A percentile compares a stretch with the other conserved stretches of the same genome.
These are phyloP conservation scores for Primulina eburnea DNA, from an alignment of 257 asterid species.

Conservation along the genomic window DNA sequence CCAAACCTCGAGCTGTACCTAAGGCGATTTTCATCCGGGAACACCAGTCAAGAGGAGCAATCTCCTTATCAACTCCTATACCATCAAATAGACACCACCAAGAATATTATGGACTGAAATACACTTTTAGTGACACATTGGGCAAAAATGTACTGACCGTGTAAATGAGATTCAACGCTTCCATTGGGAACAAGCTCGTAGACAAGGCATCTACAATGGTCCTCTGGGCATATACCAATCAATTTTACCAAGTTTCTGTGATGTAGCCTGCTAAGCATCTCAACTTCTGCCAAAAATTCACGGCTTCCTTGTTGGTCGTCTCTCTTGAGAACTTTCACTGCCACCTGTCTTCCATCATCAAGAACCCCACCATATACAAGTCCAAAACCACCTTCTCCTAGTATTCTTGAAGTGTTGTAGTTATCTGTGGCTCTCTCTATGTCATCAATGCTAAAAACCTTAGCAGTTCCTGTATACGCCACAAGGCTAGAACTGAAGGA, in stretches of 20 bases:
- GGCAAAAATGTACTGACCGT: slow-evolving; percentile 43
- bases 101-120: slow-evolving; percentile 5
- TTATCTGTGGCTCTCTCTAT: slow-evolving; percentile 61
- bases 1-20: slow-evolving; percentile 90
- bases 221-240: slow-evolving; percentile 81
- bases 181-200: slow-evolving; percentile 92
- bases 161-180: slow-evolving; percentile 89
- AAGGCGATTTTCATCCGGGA: slow-evolving; percentile 83
- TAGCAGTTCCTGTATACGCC: slow-evolving; percentile 75
- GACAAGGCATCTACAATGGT: slow-evolving; percentile 59
- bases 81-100: slow-evolving; percentile 13
- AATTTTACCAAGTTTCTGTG: slow-evolving; percentile 80
- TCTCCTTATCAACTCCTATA: slow-evolving; percentile 64
- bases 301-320: slow-evolving; percentile 79
- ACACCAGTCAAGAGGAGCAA: slow-evolving; percentile 73
- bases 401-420: slow-evolving; percentile 46
- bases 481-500: slow-evolving; percentile 65
- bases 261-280: slow-evolving; percentile 90
- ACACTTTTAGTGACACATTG: not conserved
- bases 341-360: slow-evolving; percentile 74
- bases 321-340: slow-evolving; percentile 80
- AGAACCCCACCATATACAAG: slow-evolving; percentile 78
- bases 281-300: slow-evolving; percentile 89
- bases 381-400: slow-evolving; percentile 96
- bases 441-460: slow-evolving; percentile 50